Evolutionary conservation across 768 basidiomycete species (phyloP).

Genomic region (Phylloporus sp.): DNA sequence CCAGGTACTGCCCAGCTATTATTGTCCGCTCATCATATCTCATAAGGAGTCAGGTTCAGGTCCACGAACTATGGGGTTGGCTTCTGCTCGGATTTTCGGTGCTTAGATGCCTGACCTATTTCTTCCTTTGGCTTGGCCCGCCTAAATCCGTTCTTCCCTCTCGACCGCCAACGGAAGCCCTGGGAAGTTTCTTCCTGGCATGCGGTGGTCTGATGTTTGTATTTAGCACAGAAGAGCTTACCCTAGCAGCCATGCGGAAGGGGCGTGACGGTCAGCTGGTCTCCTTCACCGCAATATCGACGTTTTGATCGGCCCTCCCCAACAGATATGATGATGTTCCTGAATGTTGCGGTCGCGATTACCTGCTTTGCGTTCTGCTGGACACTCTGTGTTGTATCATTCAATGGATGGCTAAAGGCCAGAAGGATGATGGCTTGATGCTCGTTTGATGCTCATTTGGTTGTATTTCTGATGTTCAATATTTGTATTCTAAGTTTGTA

Average conservation of each 20-base stretch:
- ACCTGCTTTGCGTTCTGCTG: slow-evolving; percentile 86
- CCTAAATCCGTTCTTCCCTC: slow-evolving; percentile 82
- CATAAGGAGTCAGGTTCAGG: slow-evolving; percentile 55
- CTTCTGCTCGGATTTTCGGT: slow-evolving; percentile 74
- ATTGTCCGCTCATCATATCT: slow-evolving; percentile 1
- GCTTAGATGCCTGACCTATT: slow-evolving; percentile 84
- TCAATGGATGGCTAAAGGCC: slow-evolving; percentile 77
- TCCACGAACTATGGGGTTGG: slow-evolving; percentile 89
- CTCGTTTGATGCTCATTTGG: not conserved
- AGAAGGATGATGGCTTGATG: slow-evolving; percentile 27
- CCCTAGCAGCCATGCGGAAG: slow-evolving; percentile 85
- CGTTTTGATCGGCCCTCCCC: slow-evolving; percentile 3
- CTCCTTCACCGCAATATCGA: not conserved
- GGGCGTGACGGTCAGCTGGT: slow-evolving; percentile 67
- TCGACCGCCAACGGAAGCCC: slow-evolving; percentile 88
- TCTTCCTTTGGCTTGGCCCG: slow-evolving; percentile 88
- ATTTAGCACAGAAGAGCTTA: slow-evolving; percentile 84
- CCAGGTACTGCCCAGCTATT: slow-evolving; percentile 42
- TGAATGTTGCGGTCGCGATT: slow-evolving; percentile 78
- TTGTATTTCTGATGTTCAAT: not conserved
- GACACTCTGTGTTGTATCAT: slow-evolving; percentile 65
- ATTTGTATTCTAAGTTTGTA: not conserved
- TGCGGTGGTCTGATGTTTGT: slow-evolving; percentile 89
- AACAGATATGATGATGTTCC: slow-evolving; percentile 84
- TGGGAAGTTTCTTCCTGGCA: slow-evolving; percentile 82